A percentile compares a stretch with the other conserved stretches of the same genome.
Conservation (phyloP, 768 basidiomycete genomes). For the Filobasidium wieringae region DNA sequence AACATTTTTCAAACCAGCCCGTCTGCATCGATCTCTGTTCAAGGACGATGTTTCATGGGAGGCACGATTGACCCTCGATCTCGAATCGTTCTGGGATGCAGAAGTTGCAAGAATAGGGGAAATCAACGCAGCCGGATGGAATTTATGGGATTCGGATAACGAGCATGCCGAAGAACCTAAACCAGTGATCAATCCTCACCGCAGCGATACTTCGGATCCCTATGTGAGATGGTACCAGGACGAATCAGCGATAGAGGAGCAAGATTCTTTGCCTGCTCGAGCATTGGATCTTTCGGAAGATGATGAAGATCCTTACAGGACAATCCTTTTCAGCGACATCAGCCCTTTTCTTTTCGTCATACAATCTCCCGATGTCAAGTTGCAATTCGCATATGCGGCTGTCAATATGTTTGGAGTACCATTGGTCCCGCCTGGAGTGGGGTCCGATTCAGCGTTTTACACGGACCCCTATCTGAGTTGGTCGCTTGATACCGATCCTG, state of each 20-base stretch:
- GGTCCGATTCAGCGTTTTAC: slow-evolving; percentile 32
- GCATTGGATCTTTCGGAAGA: slow-evolving; percentile 26
- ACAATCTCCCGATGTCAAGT: slow-evolving; percentile 24
- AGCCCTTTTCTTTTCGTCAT: slow-evolving; percentile 36
- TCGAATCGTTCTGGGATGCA: slow-evolving; percentile 41
- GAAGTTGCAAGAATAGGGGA: slow-evolving; percentile 40
- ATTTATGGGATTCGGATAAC: not conserved
- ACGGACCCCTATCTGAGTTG: slow-evolving; percentile 36
- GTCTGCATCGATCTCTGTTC: not conserved
- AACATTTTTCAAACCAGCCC: slow-evolving; percentile 29
- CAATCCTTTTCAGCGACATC: slow-evolving; percentile 40
- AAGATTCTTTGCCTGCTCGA: slow-evolving; percentile 18
- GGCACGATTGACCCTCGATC: slow-evolving; percentile 18
- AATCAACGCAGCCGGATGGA: slow-evolving; percentile 34
- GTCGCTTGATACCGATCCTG: slow-evolving; percentile 14
- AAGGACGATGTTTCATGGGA: not conserved
- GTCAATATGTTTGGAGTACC: slow-evolving; percentile 40
- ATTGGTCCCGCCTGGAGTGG: slow-evolving; percentile 33
- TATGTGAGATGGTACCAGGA: slow-evolving; percentile 32
- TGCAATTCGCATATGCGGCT: slow-evolving; percentile 38
- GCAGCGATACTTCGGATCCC: slow-evolving; percentile 16
- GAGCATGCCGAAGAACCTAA: not conserved
- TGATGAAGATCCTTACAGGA: slow-evolving; percentile 39
- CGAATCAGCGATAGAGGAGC: slow-evolving; percentile 21
- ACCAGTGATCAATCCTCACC: not conserved